Percentiles rank a stretch among this genome's conserved stretches.
Evolutionary conservation across 1,284 basidiomycete genomes (phyloP).

Genomic region (Ganoderma lucidum): DNA sequence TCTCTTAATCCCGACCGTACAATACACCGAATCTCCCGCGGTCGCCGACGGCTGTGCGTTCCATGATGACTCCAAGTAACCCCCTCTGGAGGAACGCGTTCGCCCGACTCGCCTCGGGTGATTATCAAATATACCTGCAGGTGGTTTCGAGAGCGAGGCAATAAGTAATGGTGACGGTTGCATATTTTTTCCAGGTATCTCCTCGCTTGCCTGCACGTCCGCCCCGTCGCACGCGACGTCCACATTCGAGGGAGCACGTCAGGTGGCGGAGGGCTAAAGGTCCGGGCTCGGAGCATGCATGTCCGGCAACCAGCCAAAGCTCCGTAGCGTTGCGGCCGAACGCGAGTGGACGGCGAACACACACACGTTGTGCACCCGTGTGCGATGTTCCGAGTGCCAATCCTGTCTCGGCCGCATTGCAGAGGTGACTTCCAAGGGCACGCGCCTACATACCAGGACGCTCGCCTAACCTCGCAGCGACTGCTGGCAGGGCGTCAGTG

Average conservation of each 20-base stretch:
- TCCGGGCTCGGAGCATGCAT: background rate
- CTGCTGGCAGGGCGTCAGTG: background rate
- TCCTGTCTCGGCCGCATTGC: background rate
- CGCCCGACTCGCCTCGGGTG: background rate
- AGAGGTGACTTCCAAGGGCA: background rate
- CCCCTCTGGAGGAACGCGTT: background rate
- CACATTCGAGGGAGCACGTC: background rate
- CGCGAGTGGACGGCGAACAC: background rate
- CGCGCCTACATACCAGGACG: background rate
- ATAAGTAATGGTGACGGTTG: background rate
- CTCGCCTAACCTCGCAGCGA: background rate
- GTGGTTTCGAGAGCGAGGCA: background rate
- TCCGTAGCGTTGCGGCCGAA: background rate
- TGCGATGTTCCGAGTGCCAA: background rate
- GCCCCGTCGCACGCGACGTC: background rate
- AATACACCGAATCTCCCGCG: background rate
- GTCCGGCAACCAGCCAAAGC: constrained; percentile 1
- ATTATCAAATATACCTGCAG: constrained; percentile 4
- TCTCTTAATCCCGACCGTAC: background rate
- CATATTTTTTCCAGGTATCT: background rate
- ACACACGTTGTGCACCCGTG: background rate
- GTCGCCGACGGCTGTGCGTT: constrained; percentile 1
- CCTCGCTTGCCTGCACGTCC: background rate
- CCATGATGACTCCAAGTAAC: background rate
- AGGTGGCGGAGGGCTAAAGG: background rate